Evolutionary conservation across 768 basidiomycete genomes (phyloP).

Genomic region (Multifurca ochricompacta): DNA sequence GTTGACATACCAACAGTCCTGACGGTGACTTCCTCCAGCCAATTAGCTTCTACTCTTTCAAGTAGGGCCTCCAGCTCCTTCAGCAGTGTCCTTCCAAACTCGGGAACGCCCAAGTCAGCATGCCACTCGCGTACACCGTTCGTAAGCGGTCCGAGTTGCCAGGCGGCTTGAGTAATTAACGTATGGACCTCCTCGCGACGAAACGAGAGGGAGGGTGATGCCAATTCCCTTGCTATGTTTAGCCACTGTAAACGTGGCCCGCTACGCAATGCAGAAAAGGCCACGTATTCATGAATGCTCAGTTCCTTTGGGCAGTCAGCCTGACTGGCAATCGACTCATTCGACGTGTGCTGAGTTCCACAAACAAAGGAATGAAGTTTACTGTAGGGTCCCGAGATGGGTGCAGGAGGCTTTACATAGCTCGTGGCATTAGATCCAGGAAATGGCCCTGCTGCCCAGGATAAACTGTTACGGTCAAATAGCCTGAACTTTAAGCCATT

Average conservation of each 20-base stretch:
- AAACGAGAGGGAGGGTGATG: conserved; percentile 33
- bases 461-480: background rate
- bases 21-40: conserved; percentile 27
- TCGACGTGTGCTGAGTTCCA: conserved; percentile 27
- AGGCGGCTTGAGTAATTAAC: conserved; percentile 38
- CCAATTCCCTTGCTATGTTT: conserved; percentile 43
- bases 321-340: conserved; percentile 38
- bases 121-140: conserved; percentile 32
- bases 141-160: conserved; percentile 34
- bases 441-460: background rate
- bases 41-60: conserved; percentile 33
- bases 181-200: conserved; percentile 33
- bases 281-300: conserved; percentile 38
- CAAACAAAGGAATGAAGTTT: background rate
- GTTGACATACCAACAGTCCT: conserved; percentile 6
- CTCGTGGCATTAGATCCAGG: background rate
- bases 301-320: conserved; percentile 33
- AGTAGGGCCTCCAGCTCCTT: conserved; percentile 32
- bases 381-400: background rate
- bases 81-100: conserved; percentile 34
- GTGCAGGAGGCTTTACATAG: background rate
- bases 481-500: conserved; percentile 4
- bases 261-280: conserved; percentile 39
- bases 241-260: conserved; percentile 42
- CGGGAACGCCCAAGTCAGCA: conserved; percentile 26